Evolutionary conservation across 306 rosid genomes (phyloP), one percentile per base, ranked within the genome.

Genomic region (Myrica gale): DNA sequence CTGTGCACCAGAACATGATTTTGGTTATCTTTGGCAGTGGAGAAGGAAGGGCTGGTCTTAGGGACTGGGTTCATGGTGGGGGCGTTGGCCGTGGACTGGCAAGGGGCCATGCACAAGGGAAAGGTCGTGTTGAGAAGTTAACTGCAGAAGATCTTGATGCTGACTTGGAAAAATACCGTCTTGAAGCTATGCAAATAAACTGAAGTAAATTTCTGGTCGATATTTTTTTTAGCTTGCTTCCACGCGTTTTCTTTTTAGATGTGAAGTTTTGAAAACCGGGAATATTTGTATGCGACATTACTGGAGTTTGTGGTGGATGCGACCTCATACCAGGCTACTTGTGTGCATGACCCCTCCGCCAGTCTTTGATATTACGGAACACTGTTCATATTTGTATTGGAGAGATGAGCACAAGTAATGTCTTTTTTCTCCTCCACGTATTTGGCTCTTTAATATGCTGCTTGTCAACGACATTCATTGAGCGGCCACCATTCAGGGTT

Each of bases 121-220:
- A 65, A 39, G 65, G 0, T 55, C 66, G 5, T 54, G 21, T 9
- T 46, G 74, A 63, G 52, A 80, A 73, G 80, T 71, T 65, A 54
- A 72, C 87, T 43, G 71, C 60, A 55, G 56, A 83, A 72, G 87
- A 79, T 51, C 82, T 72, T 65, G 89, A 77, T 61, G 85, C 84
- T 20, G 84, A 72, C 67, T 77, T 84, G 86, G 94, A 76, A 83
- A 81, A 23, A 60, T 88, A 90, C 83, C 89, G 42, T 71, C 73
- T 20, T 4, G 79, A 79, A 42, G 86, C 85, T 77, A 71, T 23
- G 82, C 32, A 41, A 81, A 32, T 73, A 53, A 78, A 69, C 12
- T 39, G 58, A 78, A 58, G 69, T 43, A 39, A 42, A 15, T 15
- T 57, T 8, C 19, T 26, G 19, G 68, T 16, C 57, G 51, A 66